These are phyloP conservation scores for Hypoxylon rubiginosum DNA, from an alignment of 2,329 filamentous ascomycete genomes.

Conservation along the genomic window DNA sequence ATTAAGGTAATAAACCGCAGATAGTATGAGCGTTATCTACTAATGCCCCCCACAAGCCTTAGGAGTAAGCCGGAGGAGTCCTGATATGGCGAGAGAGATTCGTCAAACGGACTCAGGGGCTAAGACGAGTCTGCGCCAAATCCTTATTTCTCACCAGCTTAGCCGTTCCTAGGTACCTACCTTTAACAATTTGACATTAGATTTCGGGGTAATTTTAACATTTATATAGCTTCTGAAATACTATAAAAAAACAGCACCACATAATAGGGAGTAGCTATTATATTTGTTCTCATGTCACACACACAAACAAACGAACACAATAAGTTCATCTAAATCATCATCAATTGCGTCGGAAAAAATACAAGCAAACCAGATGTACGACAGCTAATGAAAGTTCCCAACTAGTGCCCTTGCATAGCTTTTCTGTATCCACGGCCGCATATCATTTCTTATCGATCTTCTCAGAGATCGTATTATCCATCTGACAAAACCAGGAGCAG, in stretches of 20 bases:
- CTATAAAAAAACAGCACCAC: too few relatives aligned
- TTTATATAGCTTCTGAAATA: too few relatives aligned
- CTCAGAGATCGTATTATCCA: conserved; percentile 46
- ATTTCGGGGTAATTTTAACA: too few relatives aligned
- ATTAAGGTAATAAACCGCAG: neutral
- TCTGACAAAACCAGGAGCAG: conserved; percentile 42
- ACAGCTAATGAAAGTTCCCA: conserved; percentile 49
- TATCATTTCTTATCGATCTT: conserved; percentile 48
- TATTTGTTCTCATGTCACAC: conserved; percentile 6
- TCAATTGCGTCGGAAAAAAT: conserved; percentile 50
- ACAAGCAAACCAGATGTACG: conserved; percentile 48
- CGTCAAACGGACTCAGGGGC: neutral
- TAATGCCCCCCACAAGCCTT: neutral
- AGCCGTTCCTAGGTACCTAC: too few relatives aligned
- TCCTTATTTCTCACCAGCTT: too few relatives aligned
- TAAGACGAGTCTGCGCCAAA: neutral
- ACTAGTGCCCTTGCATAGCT: conserved; percentile 49
- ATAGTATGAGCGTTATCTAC: neutral
- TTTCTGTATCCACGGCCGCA: conserved; percentile 52
- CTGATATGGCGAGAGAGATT: neutral
- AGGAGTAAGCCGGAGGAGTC: neutral
- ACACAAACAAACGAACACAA: conserved; percentile 1
- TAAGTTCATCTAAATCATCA: conserved; percentile 45
- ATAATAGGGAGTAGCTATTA: neutral
- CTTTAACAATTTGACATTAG: too few relatives aligned